Evolutionary conservation across 805 yeast genomes (phyloP).

Genomic region (Metschnikowia peoriensis): DNA sequence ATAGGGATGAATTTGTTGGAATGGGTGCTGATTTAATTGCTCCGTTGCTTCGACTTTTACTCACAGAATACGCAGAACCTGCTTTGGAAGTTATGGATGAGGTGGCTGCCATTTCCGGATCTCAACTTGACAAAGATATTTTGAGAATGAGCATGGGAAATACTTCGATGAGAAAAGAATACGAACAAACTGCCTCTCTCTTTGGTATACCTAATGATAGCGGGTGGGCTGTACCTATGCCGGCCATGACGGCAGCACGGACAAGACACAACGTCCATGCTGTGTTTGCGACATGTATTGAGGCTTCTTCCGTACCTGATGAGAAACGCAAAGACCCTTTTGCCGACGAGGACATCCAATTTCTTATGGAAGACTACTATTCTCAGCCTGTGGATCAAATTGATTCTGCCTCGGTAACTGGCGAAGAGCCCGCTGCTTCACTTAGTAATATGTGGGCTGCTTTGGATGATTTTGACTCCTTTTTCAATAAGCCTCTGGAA

Average conservation of each 20-base stretch:
- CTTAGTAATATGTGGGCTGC: constrained; percentile 92
- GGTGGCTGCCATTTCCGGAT: constrained; percentile 80
- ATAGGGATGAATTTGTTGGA: constrained; percentile 75
- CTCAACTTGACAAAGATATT: constrained; percentile 87
- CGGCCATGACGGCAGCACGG: constrained; percentile 82
- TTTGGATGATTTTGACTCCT: constrained; percentile 82
- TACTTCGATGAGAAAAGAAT: constrained; percentile 70
- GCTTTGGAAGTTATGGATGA: constrained; percentile 90
- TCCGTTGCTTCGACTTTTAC: constrained; percentile 73
- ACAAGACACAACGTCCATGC: constrained; percentile 94
- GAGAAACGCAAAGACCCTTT: constrained; percentile 20
- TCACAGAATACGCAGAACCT: constrained; percentile 84
- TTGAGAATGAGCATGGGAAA: constrained; percentile 90
- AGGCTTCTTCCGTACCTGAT: constrained; percentile 31
- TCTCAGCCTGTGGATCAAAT: constrained; percentile 34
- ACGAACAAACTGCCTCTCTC: constrained; percentile 80
- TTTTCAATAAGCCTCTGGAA: constrained; percentile 65
- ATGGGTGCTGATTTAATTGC: constrained; percentile 94
- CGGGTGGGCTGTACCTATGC: constrained; percentile 98
- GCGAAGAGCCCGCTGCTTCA: constrained; percentile 67
- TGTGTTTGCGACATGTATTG: constrained; percentile 81
- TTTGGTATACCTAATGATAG: constrained; percentile 94
- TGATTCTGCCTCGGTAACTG: constrained; percentile 49
- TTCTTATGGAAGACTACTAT: constrained; percentile 60
- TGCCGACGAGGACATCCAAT: constrained; percentile 42